These are phyloP conservation scores for Fusarium decemcellulare DNA, from an alignment of 2,329 filamentous ascomycete genomes.

Conservation along the genomic window DNA sequence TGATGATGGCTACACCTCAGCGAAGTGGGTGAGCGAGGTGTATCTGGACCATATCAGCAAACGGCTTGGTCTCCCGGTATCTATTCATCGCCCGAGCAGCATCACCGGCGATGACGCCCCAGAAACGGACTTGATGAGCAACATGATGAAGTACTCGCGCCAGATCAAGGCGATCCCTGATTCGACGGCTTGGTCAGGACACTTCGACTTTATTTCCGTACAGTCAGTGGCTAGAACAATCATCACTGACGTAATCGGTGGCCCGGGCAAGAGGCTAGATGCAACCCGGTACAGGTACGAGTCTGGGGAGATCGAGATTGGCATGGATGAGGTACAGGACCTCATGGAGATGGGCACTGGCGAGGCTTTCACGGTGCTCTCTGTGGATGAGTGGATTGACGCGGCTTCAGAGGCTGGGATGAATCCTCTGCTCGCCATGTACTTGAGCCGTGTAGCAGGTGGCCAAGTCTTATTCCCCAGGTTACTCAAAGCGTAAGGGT, in stretches of 20 bases:
- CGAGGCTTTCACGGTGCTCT: too few relatives aligned
- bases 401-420: too few relatives aligned
- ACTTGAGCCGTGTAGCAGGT: too few relatives aligned
- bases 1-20: conserved; percentile 50
- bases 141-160: not conserved
- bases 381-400: too few relatives aligned
- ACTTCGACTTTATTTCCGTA: not conserved
- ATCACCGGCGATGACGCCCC: not conserved
- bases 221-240: not conserved
- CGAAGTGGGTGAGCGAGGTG: conserved; percentile 53
- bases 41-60: conserved; percentile 42
- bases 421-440: too few relatives aligned
- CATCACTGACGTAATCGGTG: not conserved
- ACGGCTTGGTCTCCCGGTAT: not conserved
- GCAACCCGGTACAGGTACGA: too few relatives aligned
- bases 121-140: not conserved
- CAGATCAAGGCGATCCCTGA: conserved; percentile 2
- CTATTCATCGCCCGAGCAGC: conserved; percentile 1
- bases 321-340: too few relatives aligned
- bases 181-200: not conserved
- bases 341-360: too few relatives aligned
- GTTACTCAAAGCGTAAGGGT: too few relatives aligned
- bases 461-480: too few relatives aligned
- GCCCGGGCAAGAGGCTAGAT: too few relatives aligned
- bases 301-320: too few relatives aligned